Evolutionary conservation across 306 rosid genomes (phyloP).

Genomic region (Sophora flavescens): DNA sequence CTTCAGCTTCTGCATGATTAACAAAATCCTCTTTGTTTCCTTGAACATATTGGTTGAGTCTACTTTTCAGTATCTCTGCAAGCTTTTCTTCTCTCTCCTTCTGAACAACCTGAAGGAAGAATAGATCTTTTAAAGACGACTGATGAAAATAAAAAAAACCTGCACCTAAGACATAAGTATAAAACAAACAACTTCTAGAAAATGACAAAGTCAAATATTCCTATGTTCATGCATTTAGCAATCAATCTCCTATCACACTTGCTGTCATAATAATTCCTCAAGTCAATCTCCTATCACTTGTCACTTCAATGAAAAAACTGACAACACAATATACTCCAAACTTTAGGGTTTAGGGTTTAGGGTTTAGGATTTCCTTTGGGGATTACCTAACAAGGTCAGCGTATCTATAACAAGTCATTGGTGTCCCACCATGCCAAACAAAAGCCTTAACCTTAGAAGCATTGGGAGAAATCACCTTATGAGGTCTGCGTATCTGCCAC

Average conservation of each 20-base stretch:
- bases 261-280: too few species aligned
- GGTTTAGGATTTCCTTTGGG: too few species aligned
- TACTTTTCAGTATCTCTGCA: slow-evolving; percentile 69
- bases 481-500: background rate
- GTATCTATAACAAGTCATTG: background rate
- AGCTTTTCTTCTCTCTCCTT: slow-evolving; percentile 97
- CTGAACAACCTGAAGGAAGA: slow-evolving; percentile 78
- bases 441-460: background rate
- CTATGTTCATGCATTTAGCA: too few species aligned
- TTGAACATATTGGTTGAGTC: slow-evolving; percentile 84
- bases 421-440: background rate
- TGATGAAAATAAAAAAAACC: slow-evolving; percentile 24
- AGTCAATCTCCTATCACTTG: too few species aligned
- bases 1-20: slow-evolving; percentile 84
- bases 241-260: too few species aligned
- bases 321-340: too few species aligned
- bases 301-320: too few species aligned
- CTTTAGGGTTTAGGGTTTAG: too few species aligned
- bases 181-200: background rate
- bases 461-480: background rate
- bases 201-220: too few species aligned
- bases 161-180: slow-evolving; percentile 37
- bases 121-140: slow-evolving; percentile 42
- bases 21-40: slow-evolving; percentile 81
- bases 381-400: background rate